Evolutionary conservation across 257 asterid species (phyloP), one percentile per base, ranked within the genome.

Genomic region (Handroanthus guayacan): DNA sequence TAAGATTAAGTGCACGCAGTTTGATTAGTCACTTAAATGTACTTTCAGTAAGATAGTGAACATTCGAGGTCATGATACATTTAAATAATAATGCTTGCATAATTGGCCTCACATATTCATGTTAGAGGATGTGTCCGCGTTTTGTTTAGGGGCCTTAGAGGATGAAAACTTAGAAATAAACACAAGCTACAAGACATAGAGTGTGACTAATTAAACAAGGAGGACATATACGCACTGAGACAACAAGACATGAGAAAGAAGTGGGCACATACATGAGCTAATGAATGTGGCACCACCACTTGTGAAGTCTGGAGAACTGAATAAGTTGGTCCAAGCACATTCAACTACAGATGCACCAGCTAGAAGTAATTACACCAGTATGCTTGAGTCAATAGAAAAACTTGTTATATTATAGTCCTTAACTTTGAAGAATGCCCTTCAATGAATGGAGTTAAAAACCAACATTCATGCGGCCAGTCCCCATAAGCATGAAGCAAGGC

Each of bases 101-200:
- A 65, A 67, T 25, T 67, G 60, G 43, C 58, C 54, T 12, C 34
- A 25, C 9, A 13, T 48, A 67, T 69, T 54, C 38, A 69, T 52
- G 63, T 52, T 17, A 16, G 0, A 20, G 20, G 18, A 25, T 25
- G 31, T 25, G 31, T 25, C 31, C 31, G 31, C 31, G 1, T 25
- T 1, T 25, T 25, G 31, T 25, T 38, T 37, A 36, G 20, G 55
- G 64, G 16, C 11, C 6, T 18, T 17, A 41, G 41, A 71, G 20
- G 11, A 52, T 8, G 38, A 52, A 37, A 34, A 51, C 6, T 52
- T 20, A 10, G 10, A 56, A 54, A 39, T 55, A 56, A 70, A 70
- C 75, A 38, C 34, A 39, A 39, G 39, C 55, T 66, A 38, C 34
- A 39, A 39, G 41, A 39, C 75, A 13, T 1, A 36, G 7, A 38